These are phyloP conservation scores for Lecanicillium sp. DNA, from an alignment of 2,329 filamentous ascomycete genomes.

Conservation along the genomic window DNA sequence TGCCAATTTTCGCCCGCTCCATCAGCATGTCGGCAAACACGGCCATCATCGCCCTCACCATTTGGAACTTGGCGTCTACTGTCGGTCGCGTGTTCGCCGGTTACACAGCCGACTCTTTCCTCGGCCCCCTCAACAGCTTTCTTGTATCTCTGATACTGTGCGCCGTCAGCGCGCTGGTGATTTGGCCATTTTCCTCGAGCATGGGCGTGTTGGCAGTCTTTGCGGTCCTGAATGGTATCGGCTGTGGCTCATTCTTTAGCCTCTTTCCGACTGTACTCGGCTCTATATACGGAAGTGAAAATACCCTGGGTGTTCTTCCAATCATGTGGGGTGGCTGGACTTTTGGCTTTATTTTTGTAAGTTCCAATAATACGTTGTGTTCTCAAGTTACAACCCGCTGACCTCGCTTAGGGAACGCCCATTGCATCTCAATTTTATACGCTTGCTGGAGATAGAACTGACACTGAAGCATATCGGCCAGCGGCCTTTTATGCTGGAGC, in stretches of 20 bases:
- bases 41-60: conserved; percentile 14
- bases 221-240: conserved; percentile 19
- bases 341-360: conserved; percentile 20
- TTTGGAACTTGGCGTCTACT: conserved; percentile 20
- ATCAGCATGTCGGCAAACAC: conserved; percentile 14
- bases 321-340: conserved; percentile 20
- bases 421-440: conserved; percentile 19
- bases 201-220: conserved; percentile 15
- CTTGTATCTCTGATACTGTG: conserved; percentile 17
- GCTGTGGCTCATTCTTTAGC: conserved; percentile 21
- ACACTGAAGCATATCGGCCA: conserved; percentile 15
- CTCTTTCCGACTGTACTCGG: conserved; percentile 16
- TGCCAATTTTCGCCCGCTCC: conserved; percentile 18
- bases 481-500: conserved; percentile 20
- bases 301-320: conserved; percentile 18
- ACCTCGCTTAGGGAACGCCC: conserved; percentile 15
- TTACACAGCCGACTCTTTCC: conserved; percentile 16
- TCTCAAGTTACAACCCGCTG: neutral
- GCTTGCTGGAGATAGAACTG: conserved; percentile 10
- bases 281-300: conserved; percentile 15
- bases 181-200: conserved; percentile 19
- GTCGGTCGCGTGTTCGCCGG: conserved; percentile 18
- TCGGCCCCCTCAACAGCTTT: conserved; percentile 19
- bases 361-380: neutral
- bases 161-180: conserved; percentile 15